phyloP scores from a whole-genome alignment of 495 filamentous ascomycete species.

The Aspergillus kassunensis region DNA sequence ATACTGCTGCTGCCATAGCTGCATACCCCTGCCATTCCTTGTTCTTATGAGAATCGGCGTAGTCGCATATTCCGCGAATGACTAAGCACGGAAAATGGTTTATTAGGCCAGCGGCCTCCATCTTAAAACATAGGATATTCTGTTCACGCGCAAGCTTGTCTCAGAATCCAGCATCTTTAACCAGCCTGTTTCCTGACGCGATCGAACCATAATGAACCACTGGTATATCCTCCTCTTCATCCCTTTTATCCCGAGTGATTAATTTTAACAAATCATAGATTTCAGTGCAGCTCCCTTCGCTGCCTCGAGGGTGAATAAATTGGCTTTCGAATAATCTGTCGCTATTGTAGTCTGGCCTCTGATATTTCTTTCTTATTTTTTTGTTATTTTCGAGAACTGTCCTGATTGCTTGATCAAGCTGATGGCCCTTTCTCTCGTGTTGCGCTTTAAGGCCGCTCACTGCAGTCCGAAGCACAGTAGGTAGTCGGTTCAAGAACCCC shows the following conservation, averaged over 20 bases:
- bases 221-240: slow-evolving; percentile 10
- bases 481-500: slow-evolving; percentile 8
- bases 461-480: slow-evolving; percentile 1
- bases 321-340: neutral
- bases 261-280: neutral
- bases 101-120: neutral
- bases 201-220: slow-evolving; percentile 20
- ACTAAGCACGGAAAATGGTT: slow-evolving; percentile 2
- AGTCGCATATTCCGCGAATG: slow-evolving; percentile 1
- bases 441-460: neutral
- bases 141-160: slow-evolving; percentile 30
- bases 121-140: slow-evolving; percentile 25
- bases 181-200: slow-evolving; percentile 19
- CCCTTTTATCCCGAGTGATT: neutral
- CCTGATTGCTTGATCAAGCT: slow-evolving; percentile 11
- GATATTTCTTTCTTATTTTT: neutral
- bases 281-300: neutral
- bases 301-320: neutral
- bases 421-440: slow-evolving; percentile 12
- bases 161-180: slow-evolving; percentile 17
- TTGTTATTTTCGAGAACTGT: slow-evolving; percentile 9
- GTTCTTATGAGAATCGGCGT: neutral
- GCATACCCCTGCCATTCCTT: slow-evolving; percentile 9
- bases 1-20: slow-evolving; percentile 29
- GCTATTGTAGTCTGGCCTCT: neutral